phyloP scores from a whole-genome alignment of 208 protist genomes.

The Naegleria gruberi region DNA sequence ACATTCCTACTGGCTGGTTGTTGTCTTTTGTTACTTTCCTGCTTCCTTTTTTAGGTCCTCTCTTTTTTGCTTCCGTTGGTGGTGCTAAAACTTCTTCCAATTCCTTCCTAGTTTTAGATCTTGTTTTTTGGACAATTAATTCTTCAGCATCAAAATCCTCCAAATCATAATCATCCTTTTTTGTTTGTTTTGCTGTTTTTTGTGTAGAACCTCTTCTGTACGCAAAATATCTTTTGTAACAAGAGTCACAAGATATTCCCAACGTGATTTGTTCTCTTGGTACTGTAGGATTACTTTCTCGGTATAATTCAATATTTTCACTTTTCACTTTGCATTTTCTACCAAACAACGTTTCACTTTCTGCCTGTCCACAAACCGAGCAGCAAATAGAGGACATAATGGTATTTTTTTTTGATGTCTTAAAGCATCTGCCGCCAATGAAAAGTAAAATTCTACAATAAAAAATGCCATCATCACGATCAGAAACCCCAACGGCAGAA shows the following conservation, averaged over 20 bases:
- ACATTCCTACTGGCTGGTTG: neutral
- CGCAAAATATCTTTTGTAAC: neutral
- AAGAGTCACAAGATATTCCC: neutral
- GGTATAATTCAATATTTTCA: neutral
- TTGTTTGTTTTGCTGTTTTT: neutral
- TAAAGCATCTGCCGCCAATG: too few relatives aligned
- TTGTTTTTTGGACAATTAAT: neutral
- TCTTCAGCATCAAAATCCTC: neutral
- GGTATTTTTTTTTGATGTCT: too few relatives aligned
- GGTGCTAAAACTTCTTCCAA: neutral
- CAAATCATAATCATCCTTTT: neutral
- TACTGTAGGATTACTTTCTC: neutral
- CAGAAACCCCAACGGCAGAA: too few relatives aligned
- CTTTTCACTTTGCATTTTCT: neutral
- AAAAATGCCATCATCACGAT: too few relatives aligned
- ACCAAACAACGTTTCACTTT: neutral
- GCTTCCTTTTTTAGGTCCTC: neutral
- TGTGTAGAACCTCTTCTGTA: neutral
- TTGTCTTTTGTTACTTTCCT: too few relatives aligned
- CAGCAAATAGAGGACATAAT: neutral
- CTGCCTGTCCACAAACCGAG: neutral
- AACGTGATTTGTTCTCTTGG: neutral
- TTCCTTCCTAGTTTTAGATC: neutral
- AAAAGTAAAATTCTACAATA: too few relatives aligned
- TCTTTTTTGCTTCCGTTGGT: neutral